Evolutionary conservation across 768 basidiomycete species (phyloP).

Genomic region (Termitomyces sp.): DNA sequence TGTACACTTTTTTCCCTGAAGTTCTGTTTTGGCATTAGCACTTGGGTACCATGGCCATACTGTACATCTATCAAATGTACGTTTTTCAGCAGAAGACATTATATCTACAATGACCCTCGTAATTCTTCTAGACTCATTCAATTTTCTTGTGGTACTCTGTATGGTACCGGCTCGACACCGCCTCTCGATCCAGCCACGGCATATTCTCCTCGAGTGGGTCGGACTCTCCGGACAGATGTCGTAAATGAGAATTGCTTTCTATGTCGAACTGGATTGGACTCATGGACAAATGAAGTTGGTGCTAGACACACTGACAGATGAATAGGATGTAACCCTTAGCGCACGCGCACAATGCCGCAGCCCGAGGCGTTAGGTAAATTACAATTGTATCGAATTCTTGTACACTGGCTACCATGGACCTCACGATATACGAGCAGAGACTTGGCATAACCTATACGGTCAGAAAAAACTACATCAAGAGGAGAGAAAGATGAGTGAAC

Average conservation of each 20-base stretch:
- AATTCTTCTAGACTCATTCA: too few species aligned
- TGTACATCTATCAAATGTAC: background rate
- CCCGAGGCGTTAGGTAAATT: background rate
- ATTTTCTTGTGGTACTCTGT: background rate
- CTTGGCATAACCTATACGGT: background rate
- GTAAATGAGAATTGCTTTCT: too few species aligned
- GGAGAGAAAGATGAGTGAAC: background rate
- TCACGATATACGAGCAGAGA: too few species aligned
- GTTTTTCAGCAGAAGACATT: background rate
- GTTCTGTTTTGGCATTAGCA: background rate
- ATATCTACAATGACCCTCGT: background rate
- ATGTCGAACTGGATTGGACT: too few species aligned
- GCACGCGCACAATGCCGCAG: background rate
- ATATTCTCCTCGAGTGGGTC: too few species aligned
- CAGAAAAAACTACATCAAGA: background rate
- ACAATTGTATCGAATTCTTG: background rate
- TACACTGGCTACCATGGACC: too few species aligned
- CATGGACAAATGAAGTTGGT: too few species aligned
- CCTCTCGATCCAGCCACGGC: too few species aligned
- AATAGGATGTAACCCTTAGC: too few species aligned
- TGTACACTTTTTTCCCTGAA: background rate
- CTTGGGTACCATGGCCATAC: background rate
- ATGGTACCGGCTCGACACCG: too few species aligned
- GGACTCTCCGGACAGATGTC: too few species aligned
- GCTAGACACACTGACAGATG: too few species aligned